Conservation (phyloP, 139 green algal genomes). For the Chara braunii region DNA sequence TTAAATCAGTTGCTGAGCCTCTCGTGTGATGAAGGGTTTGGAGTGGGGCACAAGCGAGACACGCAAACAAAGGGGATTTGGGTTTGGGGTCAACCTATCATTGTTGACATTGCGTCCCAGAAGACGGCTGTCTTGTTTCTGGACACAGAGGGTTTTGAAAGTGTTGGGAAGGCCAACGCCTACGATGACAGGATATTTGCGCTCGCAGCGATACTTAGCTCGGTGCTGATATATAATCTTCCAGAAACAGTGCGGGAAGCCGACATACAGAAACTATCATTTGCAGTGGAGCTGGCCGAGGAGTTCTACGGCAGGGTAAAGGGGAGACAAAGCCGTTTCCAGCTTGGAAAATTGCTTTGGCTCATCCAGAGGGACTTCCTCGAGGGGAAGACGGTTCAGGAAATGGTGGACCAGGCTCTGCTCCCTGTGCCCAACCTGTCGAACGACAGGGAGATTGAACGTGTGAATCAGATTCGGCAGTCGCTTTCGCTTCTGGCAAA, state of each 20-base stretch:
- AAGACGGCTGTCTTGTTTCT: constrained; percentile 65
- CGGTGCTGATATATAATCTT: constrained; percentile 79
- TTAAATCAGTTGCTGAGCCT: constrained; percentile 86
- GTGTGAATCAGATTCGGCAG: constrained; percentile 44
- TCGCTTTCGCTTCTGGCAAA: constrained; percentile 19
- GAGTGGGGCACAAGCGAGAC: constrained; percentile 77
- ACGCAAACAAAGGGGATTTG: constrained; percentile 90
- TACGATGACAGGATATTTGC: constrained; percentile 95
- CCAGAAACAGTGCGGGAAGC: constrained; percentile 77
- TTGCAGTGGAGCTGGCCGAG: constrained; percentile 79
- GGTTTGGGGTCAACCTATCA: constrained; percentile 72
- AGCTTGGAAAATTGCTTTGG: constrained; percentile 78
- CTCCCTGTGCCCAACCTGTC: constrained; percentile 64
- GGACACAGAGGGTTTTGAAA: constrained; percentile 92
- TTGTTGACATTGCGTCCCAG: constrained; percentile 24
- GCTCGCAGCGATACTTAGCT: constrained; percentile 63
- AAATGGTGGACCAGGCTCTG: constrained; percentile 62
- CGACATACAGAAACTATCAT: constrained; percentile 83
- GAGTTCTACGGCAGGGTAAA: constrained; percentile 52
- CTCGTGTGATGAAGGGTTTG: constrained; percentile 75
- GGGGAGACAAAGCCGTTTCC: constrained; percentile 20
- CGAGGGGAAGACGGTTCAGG: constrained; percentile 59
- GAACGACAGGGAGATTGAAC: constrained; percentile 44
- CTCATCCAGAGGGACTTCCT: constrained; percentile 90
- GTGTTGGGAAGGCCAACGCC: constrained; percentile 67